These are phyloP conservation scores for Pseudohalonectria lignicola DNA, from an alignment of 2,329 filamentous ascomycete genomes.

Conservation along the genomic window DNA sequence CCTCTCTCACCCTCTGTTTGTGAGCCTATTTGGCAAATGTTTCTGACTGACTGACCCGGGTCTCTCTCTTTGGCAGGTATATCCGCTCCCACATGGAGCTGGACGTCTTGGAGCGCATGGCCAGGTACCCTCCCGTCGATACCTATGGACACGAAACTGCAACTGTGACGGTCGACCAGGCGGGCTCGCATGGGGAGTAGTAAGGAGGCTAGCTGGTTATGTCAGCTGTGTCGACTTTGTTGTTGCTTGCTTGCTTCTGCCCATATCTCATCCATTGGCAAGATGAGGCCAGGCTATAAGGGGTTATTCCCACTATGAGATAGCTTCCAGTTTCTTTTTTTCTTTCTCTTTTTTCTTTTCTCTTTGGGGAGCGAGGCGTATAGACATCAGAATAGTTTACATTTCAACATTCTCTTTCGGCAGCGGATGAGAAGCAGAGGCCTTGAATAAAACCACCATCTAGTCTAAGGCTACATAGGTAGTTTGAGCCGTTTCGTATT, in stretches of 20 bases:
- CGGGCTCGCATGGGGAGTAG: slow-evolving; percentile 31
- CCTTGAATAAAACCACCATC: too few relatives aligned
- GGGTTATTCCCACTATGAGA: too few relatives aligned
- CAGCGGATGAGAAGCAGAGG: too few relatives aligned
- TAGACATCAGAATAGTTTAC: too few relatives aligned
- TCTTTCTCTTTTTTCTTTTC: too few relatives aligned
- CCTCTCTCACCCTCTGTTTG: background rate
- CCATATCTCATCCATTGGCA: background rate
- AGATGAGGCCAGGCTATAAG: too few relatives aligned
- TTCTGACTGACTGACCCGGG: slow-evolving; percentile 3
- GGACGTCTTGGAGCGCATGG: slow-evolving; percentile 68
- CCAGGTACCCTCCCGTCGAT: slow-evolving; percentile 59
- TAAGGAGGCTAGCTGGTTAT: background rate
- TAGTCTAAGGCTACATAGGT: too few relatives aligned
- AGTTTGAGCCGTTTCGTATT: too few relatives aligned
- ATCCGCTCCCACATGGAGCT: slow-evolving; percentile 76
- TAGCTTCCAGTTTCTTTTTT: background rate
- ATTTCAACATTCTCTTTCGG: too few relatives aligned
- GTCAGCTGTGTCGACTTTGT: background rate
- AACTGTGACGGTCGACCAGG: slow-evolving; percentile 27
- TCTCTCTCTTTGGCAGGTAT: too few relatives aligned
- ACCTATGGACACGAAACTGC: slow-evolving; percentile 37
- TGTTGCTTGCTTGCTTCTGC: background rate
- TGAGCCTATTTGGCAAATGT: background rate
- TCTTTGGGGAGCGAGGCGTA: too few relatives aligned